Evolutionary conservation across 352 stramenopile genomes (phyloP).

Genomic region (Blastocystis sp.): DNA sequence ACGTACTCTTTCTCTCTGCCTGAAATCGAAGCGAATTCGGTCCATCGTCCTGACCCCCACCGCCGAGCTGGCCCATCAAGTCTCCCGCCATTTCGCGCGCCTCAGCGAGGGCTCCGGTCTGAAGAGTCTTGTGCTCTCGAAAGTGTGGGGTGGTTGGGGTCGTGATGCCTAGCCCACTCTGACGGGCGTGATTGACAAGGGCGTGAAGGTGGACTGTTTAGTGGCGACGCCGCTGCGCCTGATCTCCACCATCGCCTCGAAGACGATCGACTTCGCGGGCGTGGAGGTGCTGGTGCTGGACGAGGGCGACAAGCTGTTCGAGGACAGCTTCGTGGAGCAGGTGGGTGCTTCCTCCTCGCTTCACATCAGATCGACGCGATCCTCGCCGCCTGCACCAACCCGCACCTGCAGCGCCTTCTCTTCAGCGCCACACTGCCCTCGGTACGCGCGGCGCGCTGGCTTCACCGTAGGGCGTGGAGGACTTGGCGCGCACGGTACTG

Average conservation of each 20-base stretch:
- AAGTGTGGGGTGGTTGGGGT: conserved; percentile 80
- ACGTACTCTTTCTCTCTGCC: conserved; percentile 26
- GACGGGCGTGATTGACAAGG: conserved; percentile 56
- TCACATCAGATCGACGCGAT: conserved; percentile 95
- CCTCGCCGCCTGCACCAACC: conserved; percentile 82
- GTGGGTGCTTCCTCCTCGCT: conserved; percentile 73
- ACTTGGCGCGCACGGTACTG: conserved; percentile 90
- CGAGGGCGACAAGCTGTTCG: conserved; percentile 95
- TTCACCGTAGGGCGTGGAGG: conserved; percentile 79
- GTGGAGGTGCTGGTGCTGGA: conserved; percentile 92
- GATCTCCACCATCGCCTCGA: conserved; percentile 74
- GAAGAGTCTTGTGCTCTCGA: conserved; percentile 84
- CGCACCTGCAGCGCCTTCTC: conserved; percentile 82
- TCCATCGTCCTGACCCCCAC: conserved; percentile 91
- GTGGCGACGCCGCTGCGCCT: conserved; percentile 92
- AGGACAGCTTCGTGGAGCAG: conserved; percentile 77
- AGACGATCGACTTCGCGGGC: conserved; percentile 70
- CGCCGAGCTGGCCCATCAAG: conserved; percentile 92
- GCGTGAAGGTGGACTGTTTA: conserved; percentile 85
- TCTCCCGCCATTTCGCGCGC: conserved; percentile 88
- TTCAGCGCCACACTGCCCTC: conserved; percentile 95
- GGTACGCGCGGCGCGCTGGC: neutral
- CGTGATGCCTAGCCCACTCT: conserved; percentile 1
- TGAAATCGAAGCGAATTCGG: conserved; percentile 77
- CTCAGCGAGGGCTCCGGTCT: conserved; percentile 79